Percentiles rank a stretch among this genome's conserved stretches.
These are phyloP conservation scores for Pachysolen tannophilus DNA, from an alignment of 805 yeast genomes.

Conservation along the genomic window DNA sequence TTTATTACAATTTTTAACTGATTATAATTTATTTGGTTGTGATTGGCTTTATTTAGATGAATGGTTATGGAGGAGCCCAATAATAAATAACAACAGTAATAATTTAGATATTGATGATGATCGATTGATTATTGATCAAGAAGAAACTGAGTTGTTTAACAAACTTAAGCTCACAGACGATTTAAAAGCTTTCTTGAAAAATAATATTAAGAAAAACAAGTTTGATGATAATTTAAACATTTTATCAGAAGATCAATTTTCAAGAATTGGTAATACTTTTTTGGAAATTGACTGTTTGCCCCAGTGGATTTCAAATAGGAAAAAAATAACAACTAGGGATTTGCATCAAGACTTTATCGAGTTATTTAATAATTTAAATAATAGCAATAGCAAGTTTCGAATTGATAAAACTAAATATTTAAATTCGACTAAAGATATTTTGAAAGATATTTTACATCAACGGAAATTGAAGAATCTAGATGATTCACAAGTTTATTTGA, in stretches of 20 bases:
- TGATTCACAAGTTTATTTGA: constrained; percentile 1
- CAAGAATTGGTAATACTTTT: constrained; percentile 53
- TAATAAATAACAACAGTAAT: constrained; percentile 23
- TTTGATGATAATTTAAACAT: constrained; percentile 18
- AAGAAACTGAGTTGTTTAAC: constrained; percentile 17
- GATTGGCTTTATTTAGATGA: constrained; percentile 53
- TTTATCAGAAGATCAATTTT: constrained; percentile 22
- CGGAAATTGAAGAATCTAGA: constrained; percentile 31
- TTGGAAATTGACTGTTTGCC: constrained; percentile 69
- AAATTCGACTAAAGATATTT: constrained; percentile 44
- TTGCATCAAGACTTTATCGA: constrained; percentile 45
- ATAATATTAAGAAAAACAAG: constrained; percentile 8
- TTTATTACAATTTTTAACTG: constrained; percentile 69
- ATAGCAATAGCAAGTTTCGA: not conserved
- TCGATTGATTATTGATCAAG: constrained; percentile 6
- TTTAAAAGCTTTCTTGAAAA: constrained; percentile 24
- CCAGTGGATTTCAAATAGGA: constrained; percentile 51
- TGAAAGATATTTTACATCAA: constrained; percentile 50
- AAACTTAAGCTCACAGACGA: constrained; percentile 20
- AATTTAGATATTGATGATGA: constrained; percentile 12
- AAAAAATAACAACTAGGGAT: constrained; percentile 31
- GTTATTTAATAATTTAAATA: constrained; percentile 2
- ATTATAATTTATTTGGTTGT: constrained; percentile 80
- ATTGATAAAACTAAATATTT: constrained; percentile 19
- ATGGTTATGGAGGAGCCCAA: constrained; percentile 51